phyloP scores from a whole-genome alignment of 345 rosid species.

The Eutrema heterophyllum region DNA sequence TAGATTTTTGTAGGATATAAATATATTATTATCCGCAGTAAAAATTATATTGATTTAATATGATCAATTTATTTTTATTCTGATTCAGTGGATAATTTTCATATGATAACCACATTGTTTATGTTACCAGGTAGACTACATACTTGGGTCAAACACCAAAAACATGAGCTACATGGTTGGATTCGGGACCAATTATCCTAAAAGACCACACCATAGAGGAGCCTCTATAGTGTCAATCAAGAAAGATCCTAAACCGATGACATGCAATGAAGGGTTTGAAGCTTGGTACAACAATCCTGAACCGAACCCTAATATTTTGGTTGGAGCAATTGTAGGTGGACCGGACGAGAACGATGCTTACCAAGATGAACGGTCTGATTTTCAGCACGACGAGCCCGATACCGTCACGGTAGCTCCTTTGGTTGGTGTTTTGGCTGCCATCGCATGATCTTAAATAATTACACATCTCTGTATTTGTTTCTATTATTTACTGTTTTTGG shows the following conservation, averaged over 20 bases:
- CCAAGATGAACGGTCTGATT: conserved; percentile 44
- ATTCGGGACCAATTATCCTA: conserved; percentile 68
- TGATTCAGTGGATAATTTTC: background rate
- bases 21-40: no score
- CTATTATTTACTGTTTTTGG: background rate
- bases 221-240: conserved; percentile 72
- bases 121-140: conserved; percentile 62
- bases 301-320: conserved; percentile 54
- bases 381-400: conserved; percentile 45
- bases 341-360: conserved; percentile 54
- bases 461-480: background rate
- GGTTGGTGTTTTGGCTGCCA: conserved; percentile 58
- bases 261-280: conserved; percentile 58
- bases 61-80: background rate
- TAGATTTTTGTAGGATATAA: no score
- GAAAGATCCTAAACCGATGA: conserved; percentile 51
- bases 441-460: conserved; percentile 22
- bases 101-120: background rate
- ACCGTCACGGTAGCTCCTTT: conserved; percentile 52
- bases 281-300: conserved; percentile 36
- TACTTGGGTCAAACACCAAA: conserved; percentile 82
- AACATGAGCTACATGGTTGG: conserved; percentile 98
- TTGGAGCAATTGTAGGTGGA: conserved; percentile 69
- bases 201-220: conserved; percentile 85
- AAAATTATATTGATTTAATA: no score